Conservation (phyloP, 2,329 filamentous ascomycete species). For the Didymella exigua region DNA sequence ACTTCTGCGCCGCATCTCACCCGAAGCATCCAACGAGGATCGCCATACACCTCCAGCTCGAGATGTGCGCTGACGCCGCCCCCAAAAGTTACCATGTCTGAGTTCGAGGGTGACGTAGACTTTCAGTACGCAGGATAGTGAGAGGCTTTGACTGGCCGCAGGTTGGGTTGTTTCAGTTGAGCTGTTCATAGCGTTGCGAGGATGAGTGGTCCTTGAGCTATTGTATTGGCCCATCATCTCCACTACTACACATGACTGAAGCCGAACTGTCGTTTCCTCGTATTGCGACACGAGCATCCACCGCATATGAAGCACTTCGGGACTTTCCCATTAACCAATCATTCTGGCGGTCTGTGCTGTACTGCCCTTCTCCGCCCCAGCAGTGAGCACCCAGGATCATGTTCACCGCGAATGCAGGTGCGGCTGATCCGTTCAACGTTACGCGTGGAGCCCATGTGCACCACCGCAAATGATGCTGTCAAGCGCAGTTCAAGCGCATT, state of each 20-base stretch:
- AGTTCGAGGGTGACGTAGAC: not conserved
- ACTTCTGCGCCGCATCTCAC: slow-evolving; percentile 15
- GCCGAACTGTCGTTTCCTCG: not conserved
- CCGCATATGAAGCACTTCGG: no score
- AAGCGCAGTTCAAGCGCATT: not conserved
- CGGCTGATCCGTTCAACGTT: slow-evolving; percentile 16
- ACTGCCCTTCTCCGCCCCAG: not conserved
- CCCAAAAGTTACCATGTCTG: slow-evolving; percentile 1
- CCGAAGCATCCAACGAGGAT: slow-evolving; percentile 2
- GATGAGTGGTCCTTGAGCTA: not conserved
- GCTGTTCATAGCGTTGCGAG: not conserved
- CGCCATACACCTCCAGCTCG: not conserved
- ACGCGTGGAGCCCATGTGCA: slow-evolving; percentile 9
- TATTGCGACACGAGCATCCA: not conserved
- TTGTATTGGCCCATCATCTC: not conserved
- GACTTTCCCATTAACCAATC: not conserved
- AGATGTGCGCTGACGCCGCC: slow-evolving; percentile 7
- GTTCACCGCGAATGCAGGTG: slow-evolving; percentile 11
- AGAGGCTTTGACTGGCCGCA: slow-evolving; percentile 6
- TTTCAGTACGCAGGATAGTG: not conserved
- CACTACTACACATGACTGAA: not conserved
- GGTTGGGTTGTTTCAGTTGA: slow-evolving; percentile 7
- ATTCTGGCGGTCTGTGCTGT: not conserved
- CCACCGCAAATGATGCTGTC: slow-evolving; percentile 4
- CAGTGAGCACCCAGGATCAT: not conserved